Base-by-base conservation (phyloP, 192 early-diverging fungal genomes). In the Podila epicladia region DNA sequence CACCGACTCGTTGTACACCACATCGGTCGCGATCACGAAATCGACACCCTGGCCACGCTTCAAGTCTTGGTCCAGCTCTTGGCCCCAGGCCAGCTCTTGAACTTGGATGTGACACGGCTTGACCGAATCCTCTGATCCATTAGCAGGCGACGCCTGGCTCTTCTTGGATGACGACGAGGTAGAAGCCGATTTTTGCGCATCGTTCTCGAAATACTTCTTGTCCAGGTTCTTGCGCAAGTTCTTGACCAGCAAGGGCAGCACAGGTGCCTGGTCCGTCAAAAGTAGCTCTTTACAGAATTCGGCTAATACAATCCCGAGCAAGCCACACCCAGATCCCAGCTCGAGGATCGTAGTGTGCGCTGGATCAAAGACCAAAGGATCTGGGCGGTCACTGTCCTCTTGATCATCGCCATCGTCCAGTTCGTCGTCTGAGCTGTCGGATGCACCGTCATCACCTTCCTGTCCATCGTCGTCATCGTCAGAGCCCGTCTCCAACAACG, bases 1-100 rank as follows among this genome's bases (percentile, higher is more conserved):
- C 6, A 86, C 58, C 8, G 74, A 74, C 59, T 86, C 85, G 48
- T 83, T 84, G 57, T 86, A 86, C 2, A 86, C 79, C 38, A 83
- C 83, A 72, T 86, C 85, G 13, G 83, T 82, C 11, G 82, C 83
- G 8, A 86, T 60, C 6, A 86, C 62, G 60, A 38, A 82, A 51
- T 85, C 82, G 28, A 82, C 61, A 2, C 74, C 65, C 15, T 73
- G 37, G 2, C 70, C 61, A 20, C 64, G 69, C 5, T 73, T 63
- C 8, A 78, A 28, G 20, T 85, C 82, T 50, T 75, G 73, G 32
- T 83, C 84, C 37, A 85, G 58, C 55, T 78, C 75, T 61, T 78
- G 69, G 62, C 74, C 78, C 84, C 84, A 85, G 13, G 74, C 48
- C 13, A 85, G 71, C 29, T 85, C 84, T 19, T 71, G 74, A 5